These are phyloP conservation scores for Tolypocladium sp. DNA, from an alignment of 2,329 filamentous ascomycete species.

Conservation along the genomic window DNA sequence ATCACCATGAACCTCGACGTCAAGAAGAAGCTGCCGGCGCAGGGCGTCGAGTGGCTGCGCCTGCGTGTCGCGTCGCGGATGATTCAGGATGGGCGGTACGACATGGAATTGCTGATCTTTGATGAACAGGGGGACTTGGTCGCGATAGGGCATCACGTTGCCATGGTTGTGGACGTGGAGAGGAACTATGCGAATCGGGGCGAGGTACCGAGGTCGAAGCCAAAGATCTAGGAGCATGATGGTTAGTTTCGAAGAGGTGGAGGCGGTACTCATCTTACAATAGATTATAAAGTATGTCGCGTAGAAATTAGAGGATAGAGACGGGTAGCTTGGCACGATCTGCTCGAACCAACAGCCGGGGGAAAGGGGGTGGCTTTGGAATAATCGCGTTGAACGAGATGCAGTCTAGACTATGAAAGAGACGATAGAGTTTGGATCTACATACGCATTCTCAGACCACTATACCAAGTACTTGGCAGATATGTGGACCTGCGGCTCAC, in stretches of 20 bases:
- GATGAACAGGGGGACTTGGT: conserved; percentile 31
- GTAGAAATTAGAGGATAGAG: no score
- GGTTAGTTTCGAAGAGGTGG: no score
- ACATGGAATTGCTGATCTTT: conserved; percentile 61
- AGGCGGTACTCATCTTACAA: no score
- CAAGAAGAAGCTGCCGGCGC: conserved; percentile 59
- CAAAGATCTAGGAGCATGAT: background rate
- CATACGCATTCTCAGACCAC: background rate
- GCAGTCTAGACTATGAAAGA: background rate
- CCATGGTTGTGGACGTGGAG: conserved; percentile 16
- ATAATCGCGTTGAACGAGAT: background rate
- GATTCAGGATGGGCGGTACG: conserved; percentile 63
- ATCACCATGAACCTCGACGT: conserved; percentile 67
- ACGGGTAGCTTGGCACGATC: no score
- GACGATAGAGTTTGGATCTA: no score
- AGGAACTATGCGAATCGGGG: conserved; percentile 8
- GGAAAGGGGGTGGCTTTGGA: no score
- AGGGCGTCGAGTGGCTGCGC: conserved; percentile 66
- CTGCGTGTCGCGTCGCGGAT: conserved; percentile 55
- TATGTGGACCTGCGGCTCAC: background rate
- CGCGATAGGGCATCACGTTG: conserved; percentile 20
- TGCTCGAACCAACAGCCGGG: no score
- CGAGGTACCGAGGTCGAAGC: background rate
- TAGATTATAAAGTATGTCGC: no score
- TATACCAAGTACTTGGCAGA: background rate